Conservation (phyloP, 2,329 filamentous ascomycete species). For the Cladosporium sp. region DNA sequence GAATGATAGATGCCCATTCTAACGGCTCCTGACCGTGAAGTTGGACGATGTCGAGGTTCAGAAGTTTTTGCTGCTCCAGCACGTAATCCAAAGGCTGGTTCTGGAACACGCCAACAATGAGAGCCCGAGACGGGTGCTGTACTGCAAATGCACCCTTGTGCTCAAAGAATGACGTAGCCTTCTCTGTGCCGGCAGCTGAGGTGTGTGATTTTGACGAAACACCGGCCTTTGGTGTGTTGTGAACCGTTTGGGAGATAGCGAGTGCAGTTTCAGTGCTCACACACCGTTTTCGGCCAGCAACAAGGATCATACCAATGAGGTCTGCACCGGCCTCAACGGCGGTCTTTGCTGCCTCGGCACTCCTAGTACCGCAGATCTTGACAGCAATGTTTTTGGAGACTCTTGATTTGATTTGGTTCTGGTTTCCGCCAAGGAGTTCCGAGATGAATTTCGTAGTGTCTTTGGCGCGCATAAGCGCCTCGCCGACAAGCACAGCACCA, state of each 20-base stretch:
- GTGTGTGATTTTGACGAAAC: constrained; percentile 8
- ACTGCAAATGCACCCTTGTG: constrained; percentile 45
- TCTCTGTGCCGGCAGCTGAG: neutral
- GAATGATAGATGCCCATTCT: constrained; percentile 85
- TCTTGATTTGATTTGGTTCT: constrained; percentile 23
- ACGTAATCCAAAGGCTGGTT: constrained; percentile 83
- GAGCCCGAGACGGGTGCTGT: constrained; percentile 55
- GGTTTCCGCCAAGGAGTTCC: constrained; percentile 64
- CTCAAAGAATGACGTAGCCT: constrained; percentile 66
- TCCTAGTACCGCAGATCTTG: constrained; percentile 93
- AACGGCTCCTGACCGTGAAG: constrained; percentile 87
- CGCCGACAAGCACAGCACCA: constrained; percentile 87
- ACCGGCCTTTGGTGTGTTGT: constrained; percentile 44
- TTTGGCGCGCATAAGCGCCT: constrained; percentile 88
- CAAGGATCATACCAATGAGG: constrained; percentile 87
- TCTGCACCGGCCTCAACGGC: constrained; percentile 86
- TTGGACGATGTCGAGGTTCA: constrained; percentile 83
- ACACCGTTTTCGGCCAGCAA: constrained; percentile 72
- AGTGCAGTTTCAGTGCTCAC: constrained; percentile 74
- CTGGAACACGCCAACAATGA: constrained; percentile 90
- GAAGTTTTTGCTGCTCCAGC: constrained; percentile 67
- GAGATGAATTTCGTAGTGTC: constrained; percentile 79
- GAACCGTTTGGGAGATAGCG: constrained; percentile 74
- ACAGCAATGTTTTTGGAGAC: constrained; percentile 55
- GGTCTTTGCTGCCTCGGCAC: constrained; percentile 69